Evolutionary conservation across 1,284 basidiomycete species (phyloP), one percentile per base, ranked within the genome.

Genomic region (Somion occarium): DNA sequence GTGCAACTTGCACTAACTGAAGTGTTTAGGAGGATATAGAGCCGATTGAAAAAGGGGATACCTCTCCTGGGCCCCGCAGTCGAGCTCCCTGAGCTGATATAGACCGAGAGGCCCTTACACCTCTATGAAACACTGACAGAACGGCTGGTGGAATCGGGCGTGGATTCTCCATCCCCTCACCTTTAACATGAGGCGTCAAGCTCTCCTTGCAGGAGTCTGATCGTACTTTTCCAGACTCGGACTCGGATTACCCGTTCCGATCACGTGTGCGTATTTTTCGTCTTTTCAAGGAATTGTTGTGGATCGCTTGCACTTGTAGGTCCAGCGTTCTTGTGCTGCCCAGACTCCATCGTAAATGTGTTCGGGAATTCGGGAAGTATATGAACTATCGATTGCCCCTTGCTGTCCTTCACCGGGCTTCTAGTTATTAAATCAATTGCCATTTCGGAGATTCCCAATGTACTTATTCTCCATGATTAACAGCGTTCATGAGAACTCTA

Each of bases 51-150:
- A 39, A 38, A 27, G 46, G 46, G 52, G 46, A 38, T 48, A 37
- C 39, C 56, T 52, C 48, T 52, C 52, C 48, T 52, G 50, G 56
- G 56, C 57, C 58, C 59, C 56, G 24, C 62, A 57, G 56, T 59
- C 60, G 50, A 59, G 56, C 60, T 61, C 59, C 58, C 54, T 49
- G 62, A 58, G 61, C 63, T 63, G 62, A 61, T 64, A 62, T 61
- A 58, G 60, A 61, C 62, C 61, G 59, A 52, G 61, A 62, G 63
- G 63, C 55, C 63, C 63, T 60, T 49, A 57, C 55, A 59, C 60
- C 53, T 53, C 57, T 60, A 51, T 55, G 44, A 54, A 49, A 50
- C 54, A 51, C 56, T 51, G 53, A 51, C 56, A 59, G 57, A 54
- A 47, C 55, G 49, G 49, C 3, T 5, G 30, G 20, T 19, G 23